Evolutionary conservation across 441 rosid genomes (phyloP), one percentile per base, ranked within the genome.

Genomic region (Gossypium gossypioides): DNA sequence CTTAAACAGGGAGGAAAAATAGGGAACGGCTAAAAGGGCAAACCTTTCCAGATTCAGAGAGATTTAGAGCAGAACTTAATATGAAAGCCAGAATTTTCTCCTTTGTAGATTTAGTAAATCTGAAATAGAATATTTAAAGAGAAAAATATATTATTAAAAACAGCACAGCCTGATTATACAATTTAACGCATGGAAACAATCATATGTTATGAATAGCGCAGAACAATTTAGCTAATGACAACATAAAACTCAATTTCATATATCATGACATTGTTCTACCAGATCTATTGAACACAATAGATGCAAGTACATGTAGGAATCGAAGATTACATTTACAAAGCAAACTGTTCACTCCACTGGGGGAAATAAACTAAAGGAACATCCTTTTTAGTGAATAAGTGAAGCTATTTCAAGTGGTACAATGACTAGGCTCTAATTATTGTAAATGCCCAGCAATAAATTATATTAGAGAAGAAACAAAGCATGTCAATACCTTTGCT

Each of bases 21-120:
- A 6, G 18, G 64, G 27, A 54, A 29, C 3, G 48, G 34, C 9
- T 18, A 34, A 74, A 74, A 56, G 42, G 40, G 76, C 76, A 75
- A 79, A 96, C 99, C 99, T 91, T 90, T 48, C 91, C 96, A 84
- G 76, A 83, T 46, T 85, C 77, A 72, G 97, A 86, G 69, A 89
- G 87, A 71, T 84, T 85, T 72, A 87, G 81, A 67, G 85, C 82
- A 79, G 81, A 80, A 58, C 86, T 79, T 81, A 91, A 74, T 74
- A 93, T 82, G 80, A 83, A 81, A 34, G 84, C 81, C 74, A 92
- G 86, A 76, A 89, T 83, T 75, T 81, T 86, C 74, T 84, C 88
- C 81, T 90, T 93, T 32, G 92, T 83, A 65, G 89, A 78, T 71
- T 85, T 86, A 80, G 87, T 87, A 78, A 96, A 93, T 85, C 99